Conservation (phyloP, 2,329 filamentous ascomycete genomes). For the Verticillium alfalfae region DNA sequence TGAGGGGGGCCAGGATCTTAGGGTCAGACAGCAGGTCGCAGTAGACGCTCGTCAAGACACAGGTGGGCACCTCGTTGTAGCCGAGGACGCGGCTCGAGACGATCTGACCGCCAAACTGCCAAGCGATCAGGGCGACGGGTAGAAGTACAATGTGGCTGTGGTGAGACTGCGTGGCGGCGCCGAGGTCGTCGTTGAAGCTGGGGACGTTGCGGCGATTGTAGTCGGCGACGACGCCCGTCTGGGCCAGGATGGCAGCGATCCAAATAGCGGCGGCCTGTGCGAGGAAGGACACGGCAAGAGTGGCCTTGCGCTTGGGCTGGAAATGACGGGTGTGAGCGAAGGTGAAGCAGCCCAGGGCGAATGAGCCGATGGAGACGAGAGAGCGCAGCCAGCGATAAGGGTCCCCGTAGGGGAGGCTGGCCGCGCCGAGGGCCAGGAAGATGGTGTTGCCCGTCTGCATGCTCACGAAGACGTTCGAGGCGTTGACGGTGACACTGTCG, state of each 20-base stretch:
- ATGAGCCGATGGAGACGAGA: conserved; percentile 45
- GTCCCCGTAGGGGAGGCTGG: conserved; percentile 41
- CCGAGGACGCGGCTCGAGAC: conserved; percentile 41
- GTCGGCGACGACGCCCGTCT: conserved; percentile 37
- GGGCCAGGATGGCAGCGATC: conserved; percentile 45
- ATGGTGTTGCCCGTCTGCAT: conserved; percentile 54
- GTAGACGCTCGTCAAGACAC: conserved; percentile 49
- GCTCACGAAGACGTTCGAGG: conserved; percentile 29
- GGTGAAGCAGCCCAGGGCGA: conserved; percentile 46
- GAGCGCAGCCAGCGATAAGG: conserved; percentile 49
- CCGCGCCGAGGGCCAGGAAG: conserved; percentile 55
- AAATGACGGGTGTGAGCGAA: conserved; percentile 29
- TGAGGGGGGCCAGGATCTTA: conserved; percentile 30
- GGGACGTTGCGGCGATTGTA: conserved; percentile 21
- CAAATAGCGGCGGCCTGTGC: conserved; percentile 45
- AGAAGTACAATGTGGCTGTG: conserved; percentile 34
- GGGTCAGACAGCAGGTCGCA: conserved; percentile 48
- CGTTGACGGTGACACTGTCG: conserved; percentile 34
- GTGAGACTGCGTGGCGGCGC: conserved; percentile 10
- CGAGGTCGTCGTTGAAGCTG: conserved; percentile 6
- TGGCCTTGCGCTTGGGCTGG: conserved; percentile 31
- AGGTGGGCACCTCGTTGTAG: conserved; percentile 48
- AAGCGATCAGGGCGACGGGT: conserved; percentile 41
- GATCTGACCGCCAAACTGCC: conserved; percentile 49
- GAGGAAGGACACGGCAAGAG: conserved; percentile 42